Percentiles rank a stretch among this genome's conserved stretches.
phyloP scores from a whole-genome alignment of 2,329 filamentous ascomycete species.

The Seiridium cupressi region DNA sequence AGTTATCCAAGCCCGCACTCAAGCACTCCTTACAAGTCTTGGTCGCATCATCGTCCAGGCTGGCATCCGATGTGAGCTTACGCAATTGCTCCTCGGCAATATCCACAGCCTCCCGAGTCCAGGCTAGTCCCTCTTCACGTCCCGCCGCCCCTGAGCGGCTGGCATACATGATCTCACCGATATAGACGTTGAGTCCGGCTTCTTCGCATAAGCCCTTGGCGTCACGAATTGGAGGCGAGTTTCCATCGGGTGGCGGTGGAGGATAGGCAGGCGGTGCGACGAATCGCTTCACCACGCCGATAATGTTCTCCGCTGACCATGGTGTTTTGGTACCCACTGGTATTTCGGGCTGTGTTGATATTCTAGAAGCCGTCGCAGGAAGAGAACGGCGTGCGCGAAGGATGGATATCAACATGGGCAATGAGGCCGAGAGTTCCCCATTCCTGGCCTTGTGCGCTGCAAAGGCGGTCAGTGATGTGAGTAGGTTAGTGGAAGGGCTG shows the following conservation, averaged over 20 bases:
- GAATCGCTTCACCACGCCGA: slow-evolving; percentile 24
- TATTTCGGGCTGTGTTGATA: slow-evolving; percentile 1
- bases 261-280: slow-evolving; percentile 64
- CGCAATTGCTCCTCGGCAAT: slow-evolving; percentile 69
- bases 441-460: slow-evolving; percentile 74
- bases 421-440: slow-evolving; percentile 64
- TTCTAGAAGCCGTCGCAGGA: slow-evolving; percentile 19
- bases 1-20: slow-evolving; percentile 73
- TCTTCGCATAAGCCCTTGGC: slow-evolving; percentile 74
- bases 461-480: slow-evolving; percentile 72
- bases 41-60: slow-evolving; percentile 17
- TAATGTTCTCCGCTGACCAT: slow-evolving; percentile 21
- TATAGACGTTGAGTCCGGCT: slow-evolving; percentile 81
- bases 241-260: slow-evolving; percentile 66
- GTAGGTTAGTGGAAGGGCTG: slow-evolving; percentile 68
- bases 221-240: slow-evolving; percentile 63
- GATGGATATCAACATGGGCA: slow-evolving; percentile 83
- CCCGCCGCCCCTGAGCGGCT: slow-evolving; percentile 37
- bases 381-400: slow-evolving; percentile 73
- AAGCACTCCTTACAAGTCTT: slow-evolving; percentile 76
- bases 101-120: slow-evolving; percentile 87
- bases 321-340: background rate
- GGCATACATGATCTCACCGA: slow-evolving; percentile 89
- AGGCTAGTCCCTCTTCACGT: slow-evolving; percentile 72
- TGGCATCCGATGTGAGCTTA: slow-evolving; percentile 24